phyloP scores from a whole-genome alignment of 345 rosid genomes.

The Rhodamnia argentea region DNA sequence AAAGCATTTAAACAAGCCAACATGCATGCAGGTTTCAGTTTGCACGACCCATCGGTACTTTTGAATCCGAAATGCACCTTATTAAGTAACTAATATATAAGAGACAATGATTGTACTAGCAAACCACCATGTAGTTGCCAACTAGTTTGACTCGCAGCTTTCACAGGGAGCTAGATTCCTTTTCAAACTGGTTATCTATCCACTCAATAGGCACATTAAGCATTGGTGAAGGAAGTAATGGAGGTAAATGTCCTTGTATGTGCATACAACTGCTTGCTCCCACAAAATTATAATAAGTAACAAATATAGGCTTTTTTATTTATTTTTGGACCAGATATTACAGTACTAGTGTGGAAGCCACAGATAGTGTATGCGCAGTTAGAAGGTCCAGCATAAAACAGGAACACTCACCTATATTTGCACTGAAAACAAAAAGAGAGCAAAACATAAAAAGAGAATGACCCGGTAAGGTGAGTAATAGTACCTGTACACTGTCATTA shows the following conservation, averaged over 20 bases:
- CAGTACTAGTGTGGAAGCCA: not conserved
- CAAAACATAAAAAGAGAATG: not conserved
- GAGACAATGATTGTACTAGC: not conserved
- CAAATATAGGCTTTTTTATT: not conserved
- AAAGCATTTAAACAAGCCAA: not conserved
- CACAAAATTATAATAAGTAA: not conserved
- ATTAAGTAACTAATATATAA: not conserved
- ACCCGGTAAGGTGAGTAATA: not conserved
- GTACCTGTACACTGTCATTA: constrained; percentile 84
- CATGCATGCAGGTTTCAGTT: not conserved
- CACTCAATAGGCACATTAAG: not conserved
- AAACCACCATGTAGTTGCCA: not conserved
- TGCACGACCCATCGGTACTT: not conserved
- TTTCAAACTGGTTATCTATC: not conserved
- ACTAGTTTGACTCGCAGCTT: not conserved
- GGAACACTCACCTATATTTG: not conserved
- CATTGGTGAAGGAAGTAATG: not conserved
- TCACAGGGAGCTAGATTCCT: not conserved
- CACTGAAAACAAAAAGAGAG: not conserved
- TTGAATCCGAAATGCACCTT: not conserved
- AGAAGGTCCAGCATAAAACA: not conserved
- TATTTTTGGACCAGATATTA: not conserved
- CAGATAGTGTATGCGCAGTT: not conserved
- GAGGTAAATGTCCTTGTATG: not conserved
- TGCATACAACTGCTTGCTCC: not conserved